Percentiles rank a stretch among this genome's conserved stretches.
Evolutionary conservation across 352 stramenopile genomes (phyloP).

Genomic region (Phytophthora multivora): DNA sequence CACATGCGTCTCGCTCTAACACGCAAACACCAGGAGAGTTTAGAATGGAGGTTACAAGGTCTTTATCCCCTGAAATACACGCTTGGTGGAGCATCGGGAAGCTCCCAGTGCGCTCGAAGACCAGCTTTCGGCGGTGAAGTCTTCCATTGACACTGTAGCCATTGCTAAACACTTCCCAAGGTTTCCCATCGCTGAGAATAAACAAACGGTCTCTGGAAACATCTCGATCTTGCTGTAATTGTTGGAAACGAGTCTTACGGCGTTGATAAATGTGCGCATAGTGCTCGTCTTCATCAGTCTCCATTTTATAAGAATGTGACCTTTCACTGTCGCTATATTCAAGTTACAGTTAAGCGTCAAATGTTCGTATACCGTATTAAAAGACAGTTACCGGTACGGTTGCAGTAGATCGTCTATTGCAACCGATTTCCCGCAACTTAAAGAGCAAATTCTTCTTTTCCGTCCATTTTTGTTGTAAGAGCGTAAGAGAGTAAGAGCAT

Average conservation of each 20-base stretch:
- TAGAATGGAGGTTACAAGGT: constrained; percentile 24
- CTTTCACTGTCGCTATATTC: constrained; percentile 7
- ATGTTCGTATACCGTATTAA: constrained; percentile 2
- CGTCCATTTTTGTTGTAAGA: constrained; percentile 3
- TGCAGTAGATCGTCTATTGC: too few species aligned
- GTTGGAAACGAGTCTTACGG: constrained; percentile 8
- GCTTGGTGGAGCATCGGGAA: constrained; percentile 46
- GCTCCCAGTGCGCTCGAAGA: constrained; percentile 39
- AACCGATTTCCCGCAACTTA: neutral
- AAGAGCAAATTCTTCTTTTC: constrained; percentile 23
- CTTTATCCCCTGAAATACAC: constrained; percentile 30
- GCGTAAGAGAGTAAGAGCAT: constrained; percentile 24
- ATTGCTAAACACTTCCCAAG: constrained; percentile 51
- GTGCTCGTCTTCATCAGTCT: neutral
- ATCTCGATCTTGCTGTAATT: constrained; percentile 4
- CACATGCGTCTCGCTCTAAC: constrained; percentile 42
- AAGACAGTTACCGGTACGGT: neutral
- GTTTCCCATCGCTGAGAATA: constrained; percentile 35
- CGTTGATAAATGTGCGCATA: constrained; percentile 11
- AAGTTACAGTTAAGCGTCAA: constrained; percentile 1
- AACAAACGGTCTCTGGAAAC: constrained; percentile 27
- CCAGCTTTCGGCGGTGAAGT: constrained; percentile 23
- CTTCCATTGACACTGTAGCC: constrained; percentile 1
- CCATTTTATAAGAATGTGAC: too few species aligned
- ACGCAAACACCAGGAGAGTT: constrained; percentile 14